These are phyloP conservation scores for Otatea glauca DNA, from an alignment of 176 grass and related monocot species.

Conservation along the genomic window DNA sequence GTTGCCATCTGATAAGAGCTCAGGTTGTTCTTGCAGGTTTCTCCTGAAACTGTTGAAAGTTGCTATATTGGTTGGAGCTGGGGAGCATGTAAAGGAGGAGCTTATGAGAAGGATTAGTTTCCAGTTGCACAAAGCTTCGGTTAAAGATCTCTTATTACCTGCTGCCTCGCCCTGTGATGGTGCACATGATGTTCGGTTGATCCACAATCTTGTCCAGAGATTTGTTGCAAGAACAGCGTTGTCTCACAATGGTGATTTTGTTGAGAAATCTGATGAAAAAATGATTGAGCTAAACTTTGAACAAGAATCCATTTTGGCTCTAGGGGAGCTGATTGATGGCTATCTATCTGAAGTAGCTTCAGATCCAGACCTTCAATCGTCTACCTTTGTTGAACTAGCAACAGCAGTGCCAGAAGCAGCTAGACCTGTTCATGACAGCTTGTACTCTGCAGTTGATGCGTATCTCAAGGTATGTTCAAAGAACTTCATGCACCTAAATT, in stretches of 20 bases:
- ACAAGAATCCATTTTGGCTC: constrained; percentile 67
- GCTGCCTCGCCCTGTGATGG: constrained; percentile 47
- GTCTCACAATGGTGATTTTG: constrained; percentile 50
- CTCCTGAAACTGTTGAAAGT: constrained; percentile 94
- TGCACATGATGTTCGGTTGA: constrained; percentile 65
- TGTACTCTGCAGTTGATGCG: constrained; percentile 87
- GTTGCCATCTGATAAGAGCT: constrained; percentile 85
- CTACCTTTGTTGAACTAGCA: constrained; percentile 74
- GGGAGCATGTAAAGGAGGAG: constrained; percentile 78
- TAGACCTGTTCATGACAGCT: constrained; percentile 74
- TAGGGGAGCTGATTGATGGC: constrained; percentile 84
- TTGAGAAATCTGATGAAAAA: constrained; percentile 69
- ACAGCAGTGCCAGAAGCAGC: constrained; percentile 71
- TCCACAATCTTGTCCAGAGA: constrained; percentile 78
- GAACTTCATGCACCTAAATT: constrained; percentile 23
- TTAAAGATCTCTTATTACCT: constrained; percentile 87
- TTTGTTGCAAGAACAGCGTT: constrained; percentile 65
- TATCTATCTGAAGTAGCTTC: constrained; percentile 83
- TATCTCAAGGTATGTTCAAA: constrained; percentile 86
- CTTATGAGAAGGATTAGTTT: constrained; percentile 72
- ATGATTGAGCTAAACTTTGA: constrained; percentile 75
- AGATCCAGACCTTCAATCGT: constrained; percentile 76
- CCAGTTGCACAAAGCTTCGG: constrained; percentile 84
- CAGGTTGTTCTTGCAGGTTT: constrained; percentile 93
- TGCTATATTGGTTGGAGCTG: constrained; percentile 74